Evolutionary conservation across 2,329 filamentous ascomycete species (phyloP).

Genomic region (Seiridium unicorne): DNA sequence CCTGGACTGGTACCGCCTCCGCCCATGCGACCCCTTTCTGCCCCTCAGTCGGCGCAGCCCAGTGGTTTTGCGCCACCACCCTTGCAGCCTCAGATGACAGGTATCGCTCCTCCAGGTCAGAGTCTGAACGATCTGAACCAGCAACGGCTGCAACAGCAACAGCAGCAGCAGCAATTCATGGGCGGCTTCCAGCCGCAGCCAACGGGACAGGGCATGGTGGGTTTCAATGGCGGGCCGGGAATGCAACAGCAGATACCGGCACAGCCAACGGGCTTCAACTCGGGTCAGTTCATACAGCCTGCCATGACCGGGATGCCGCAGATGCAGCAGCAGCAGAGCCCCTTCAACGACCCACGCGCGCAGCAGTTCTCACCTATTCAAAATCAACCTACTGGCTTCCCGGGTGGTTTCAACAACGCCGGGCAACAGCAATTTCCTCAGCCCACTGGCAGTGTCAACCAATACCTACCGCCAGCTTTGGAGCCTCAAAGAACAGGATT

Average conservation of each 20-base stretch:
- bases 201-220: slow-evolving; percentile 35
- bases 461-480: slow-evolving; percentile 56
- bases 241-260: slow-evolving; percentile 24
- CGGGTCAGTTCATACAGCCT: slow-evolving; percentile 41
- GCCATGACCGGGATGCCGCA: slow-evolving; percentile 37
- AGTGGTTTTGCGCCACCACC: slow-evolving; percentile 72
- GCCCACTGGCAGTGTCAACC: slow-evolving; percentile 57
- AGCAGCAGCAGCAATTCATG: slow-evolving; percentile 56
- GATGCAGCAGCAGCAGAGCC: slow-evolving; percentile 30
- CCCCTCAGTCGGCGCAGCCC: slow-evolving; percentile 77
- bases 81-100: slow-evolving; percentile 83
- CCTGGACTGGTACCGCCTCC: slow-evolving; percentile 71
- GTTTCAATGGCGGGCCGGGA: slow-evolving; percentile 33
- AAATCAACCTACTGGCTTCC: slow-evolving; percentile 65
- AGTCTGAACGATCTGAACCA: slow-evolving; percentile 73
- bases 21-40: slow-evolving; percentile 79
- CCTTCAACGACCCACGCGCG: slow-evolving; percentile 37
- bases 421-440: slow-evolving; percentile 30
- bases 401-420: slow-evolving; percentile 30
- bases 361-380: slow-evolving; percentile 49
- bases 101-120: slow-evolving; percentile 73
- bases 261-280: slow-evolving; percentile 34
- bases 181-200: slow-evolving; percentile 37
- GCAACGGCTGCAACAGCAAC: slow-evolving; percentile 62
- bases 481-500: slow-evolving; percentile 60